Base-by-base conservation (phyloP, 441 rosid genomes). In the Pelargonium fulgidum region DNA sequence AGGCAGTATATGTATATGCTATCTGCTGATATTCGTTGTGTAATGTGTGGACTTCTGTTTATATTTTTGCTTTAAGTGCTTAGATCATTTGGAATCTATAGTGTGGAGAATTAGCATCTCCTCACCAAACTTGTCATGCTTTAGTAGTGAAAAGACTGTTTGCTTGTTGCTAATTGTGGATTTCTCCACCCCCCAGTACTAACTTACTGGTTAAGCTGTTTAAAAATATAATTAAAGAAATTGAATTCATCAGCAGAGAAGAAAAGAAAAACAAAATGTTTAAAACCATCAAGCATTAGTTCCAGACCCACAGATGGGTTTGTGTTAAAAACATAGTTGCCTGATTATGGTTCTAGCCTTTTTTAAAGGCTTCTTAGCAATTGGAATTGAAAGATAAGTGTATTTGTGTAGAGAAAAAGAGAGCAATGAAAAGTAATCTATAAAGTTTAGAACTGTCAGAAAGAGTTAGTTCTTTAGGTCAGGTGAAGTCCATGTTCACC, bases 121-220 rank as follows among this genome's bases (percentile, higher is more conserved):
- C 13, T 45, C 50, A 45, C 48, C 50, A 45, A 10, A 45, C 11
- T 45, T 45, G n/a, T 13, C 50, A 45, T 45, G 50, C 13, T 45
- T 45, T 45, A 45, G 50, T 3, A 3, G 50, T 45, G 50, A 45
- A 45, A 45, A 45, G 50, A 45, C 13, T 45, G 10, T 10, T 13
- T 45, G 50, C 50, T 45, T 45, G 13, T 45, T 45, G 50, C 13
- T 45, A 45, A 45, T 9, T 45, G 50, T 45, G 50, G 13, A 45
- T 45, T 45, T 45, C 50, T 56, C 9, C 62, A 22, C n/a, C 62
- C 26, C 62, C 19, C 26, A 56, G 26, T 56, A 56, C 62, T 17
- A 56, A 24, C 17, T 56, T 56, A 17, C 62, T 56, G 62, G 62
- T 16, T 56, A 56, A 56, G 24, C 62, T 56, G 11, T 56, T 56